phyloP scores from a whole-genome alignment of 1,284 basidiomycete genomes.

The Sphaerobolus stellatus region DNA sequence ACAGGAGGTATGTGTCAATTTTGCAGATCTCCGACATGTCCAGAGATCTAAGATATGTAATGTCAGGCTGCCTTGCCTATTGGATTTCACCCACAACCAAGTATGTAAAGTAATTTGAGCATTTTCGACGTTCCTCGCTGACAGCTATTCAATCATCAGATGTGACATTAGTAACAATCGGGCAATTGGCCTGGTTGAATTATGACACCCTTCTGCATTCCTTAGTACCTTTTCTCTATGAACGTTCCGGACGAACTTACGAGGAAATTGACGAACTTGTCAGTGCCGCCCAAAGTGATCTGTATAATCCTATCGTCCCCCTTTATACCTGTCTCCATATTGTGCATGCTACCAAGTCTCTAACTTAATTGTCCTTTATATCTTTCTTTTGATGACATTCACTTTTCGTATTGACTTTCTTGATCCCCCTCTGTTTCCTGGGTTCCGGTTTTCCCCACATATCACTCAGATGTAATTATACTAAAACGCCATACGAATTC shows the following conservation, averaged over 20 bases:
- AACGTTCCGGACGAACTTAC: slow-evolving; percentile 46
- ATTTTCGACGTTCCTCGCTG: neutral
- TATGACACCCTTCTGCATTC: slow-evolving; percentile 63
- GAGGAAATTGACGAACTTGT: slow-evolving; percentile 53
- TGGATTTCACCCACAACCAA: slow-evolving; percentile 7
- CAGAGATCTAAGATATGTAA: neutral
- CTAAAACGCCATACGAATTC: too few species aligned
- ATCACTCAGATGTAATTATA: too few species aligned
- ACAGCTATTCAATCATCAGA: slow-evolving; percentile 22
- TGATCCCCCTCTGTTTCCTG: too few species aligned
- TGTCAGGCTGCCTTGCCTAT: slow-evolving; percentile 8
- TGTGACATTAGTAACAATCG: slow-evolving; percentile 51
- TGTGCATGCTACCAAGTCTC: slow-evolving; percentile 54
- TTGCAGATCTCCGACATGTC: neutral
- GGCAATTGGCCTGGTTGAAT: slow-evolving; percentile 68
- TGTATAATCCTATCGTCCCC: slow-evolving; percentile 58
- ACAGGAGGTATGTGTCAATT: slow-evolving; percentile 48
- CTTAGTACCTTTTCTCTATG: slow-evolving; percentile 56
- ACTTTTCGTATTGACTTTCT: too few species aligned
- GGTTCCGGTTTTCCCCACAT: too few species aligned
- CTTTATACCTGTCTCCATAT: slow-evolving; percentile 56
- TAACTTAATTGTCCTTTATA: slow-evolving; percentile 14
- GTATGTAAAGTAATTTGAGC: slow-evolving; percentile 1
- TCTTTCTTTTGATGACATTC: neutral
- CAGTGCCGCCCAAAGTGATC: slow-evolving; percentile 57